Evolutionary conservation across 75 land plant genomes (phyloP), one percentile per base, ranked within the genome.

Genomic region (Sequoiadendron giganteum): DNA sequence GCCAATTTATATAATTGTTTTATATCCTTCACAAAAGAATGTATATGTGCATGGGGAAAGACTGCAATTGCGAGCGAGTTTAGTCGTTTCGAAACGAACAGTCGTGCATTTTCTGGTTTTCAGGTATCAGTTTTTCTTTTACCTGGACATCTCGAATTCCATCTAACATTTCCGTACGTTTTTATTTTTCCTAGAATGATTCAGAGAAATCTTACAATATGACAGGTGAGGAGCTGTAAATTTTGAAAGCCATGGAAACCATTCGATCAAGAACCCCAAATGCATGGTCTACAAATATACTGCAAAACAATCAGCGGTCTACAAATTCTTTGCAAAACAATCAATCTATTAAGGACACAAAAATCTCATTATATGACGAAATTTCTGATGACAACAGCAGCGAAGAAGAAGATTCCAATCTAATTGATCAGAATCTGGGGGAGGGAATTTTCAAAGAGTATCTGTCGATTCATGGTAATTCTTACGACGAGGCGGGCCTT

Each of bases 371-470:
- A 82, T 28, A 82, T 82, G 52, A 47, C 14, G 47, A 47, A 45
- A 42, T 11, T 13, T 43, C 48, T 47, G 48, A 43, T 75, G 77
- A 13, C 14, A 34, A 34, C 52, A 82, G 45, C 47, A 47, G 84
- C 30, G 49, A 45, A 45, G 84, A 82, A 82, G 84, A 82, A 42
- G 54, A 47, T 82, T 11, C 32, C 84, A 82, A 47, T 2, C 11
- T 19, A 82, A 9, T 18, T 47, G 52, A 82, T 45, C 84, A 82
- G 84, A 82, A 47, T 47, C 4, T 47, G n/a, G 84, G 48, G 18
- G 84, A 82, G 32, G 28, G 32, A 10, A 82, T 82, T 10, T 82
- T 82, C 84, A 82, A n/a, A 25, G 84, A 82, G n/a, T 82, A 82
- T 47, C 52, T 82, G 15, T 82, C 84, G 52, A 82, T 82, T n/a